A percentile compares a stretch with the other conserved stretches of the same genome.
Conservation (phyloP, 805 yeast genomes). For the Hanseniaspora lachancei region DNA sequence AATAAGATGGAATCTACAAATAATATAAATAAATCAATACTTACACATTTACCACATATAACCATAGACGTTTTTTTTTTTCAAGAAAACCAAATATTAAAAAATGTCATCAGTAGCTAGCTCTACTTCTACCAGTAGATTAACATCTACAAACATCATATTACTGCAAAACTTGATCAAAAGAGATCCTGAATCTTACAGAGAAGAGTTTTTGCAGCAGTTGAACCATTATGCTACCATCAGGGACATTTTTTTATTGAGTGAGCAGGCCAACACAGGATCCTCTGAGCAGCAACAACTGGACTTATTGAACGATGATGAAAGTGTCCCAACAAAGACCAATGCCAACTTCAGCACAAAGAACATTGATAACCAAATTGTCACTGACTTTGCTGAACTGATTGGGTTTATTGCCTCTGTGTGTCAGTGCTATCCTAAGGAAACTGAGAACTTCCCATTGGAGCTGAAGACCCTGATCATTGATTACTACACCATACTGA, state of each 20-base stretch:
- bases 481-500: constrained; percentile 66
- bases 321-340: constrained; percentile 22
- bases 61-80: no score
- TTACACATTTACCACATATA: background rate
- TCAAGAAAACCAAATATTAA: no score
- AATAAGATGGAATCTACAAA: no score
- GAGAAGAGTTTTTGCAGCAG: constrained; percentile 87
- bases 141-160: constrained; percentile 65
- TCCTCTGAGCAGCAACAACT: constrained; percentile 32
- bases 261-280: constrained; percentile 23
- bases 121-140: constrained; percentile 10
- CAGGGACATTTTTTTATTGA: constrained; percentile 70
- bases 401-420: constrained; percentile 89
- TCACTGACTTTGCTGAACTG: constrained; percentile 56
- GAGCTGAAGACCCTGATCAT: constrained; percentile 59
- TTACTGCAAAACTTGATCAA: constrained; percentile 82
- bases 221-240: constrained; percentile 84
- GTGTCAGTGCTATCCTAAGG: constrained; percentile 77
- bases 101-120: constrained; percentile 6
- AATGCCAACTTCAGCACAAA: constrained; percentile 12
- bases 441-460: constrained; percentile 70
- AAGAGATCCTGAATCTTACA: constrained; percentile 86
- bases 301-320: constrained; percentile 14
- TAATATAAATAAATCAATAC: no score
- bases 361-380: constrained; percentile 23